Evolutionary conservation across 1,139 yeast species (phyloP).

Genomic region (Suhomyces atakaporum): DNA sequence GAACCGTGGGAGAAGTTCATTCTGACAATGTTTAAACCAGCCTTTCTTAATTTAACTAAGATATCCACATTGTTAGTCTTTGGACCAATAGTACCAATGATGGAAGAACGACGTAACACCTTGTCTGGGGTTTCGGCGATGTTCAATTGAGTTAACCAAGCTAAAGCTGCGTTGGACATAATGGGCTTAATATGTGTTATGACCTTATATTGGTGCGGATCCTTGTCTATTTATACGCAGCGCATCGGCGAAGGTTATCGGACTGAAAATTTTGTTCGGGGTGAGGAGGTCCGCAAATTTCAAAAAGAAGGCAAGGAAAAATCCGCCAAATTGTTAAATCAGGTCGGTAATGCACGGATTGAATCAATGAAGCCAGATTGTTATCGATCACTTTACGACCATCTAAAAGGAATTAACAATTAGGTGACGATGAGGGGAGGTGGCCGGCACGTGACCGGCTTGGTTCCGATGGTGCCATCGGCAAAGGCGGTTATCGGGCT

Average conservation of each 20-base stretch:
- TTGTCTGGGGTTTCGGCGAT: conserved; percentile 77
- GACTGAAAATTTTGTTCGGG: conserved; percentile 13
- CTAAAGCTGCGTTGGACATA: conserved; percentile 35
- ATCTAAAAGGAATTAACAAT: too few relatives aligned
- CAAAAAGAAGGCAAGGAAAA: neutral
- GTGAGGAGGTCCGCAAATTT: conserved; percentile 11
- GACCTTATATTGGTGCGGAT: conserved; percentile 1
- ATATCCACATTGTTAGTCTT: conserved; percentile 90
- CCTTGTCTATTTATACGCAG: conserved; percentile 8
- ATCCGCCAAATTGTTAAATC: neutral
- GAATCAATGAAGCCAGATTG: too few relatives aligned
- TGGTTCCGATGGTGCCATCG: conserved; percentile 1
- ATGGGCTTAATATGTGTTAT: conserved; percentile 1
- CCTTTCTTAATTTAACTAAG: conserved; percentile 86
- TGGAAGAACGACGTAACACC: conserved; percentile 90
- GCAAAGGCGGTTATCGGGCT: conserved; percentile 1
- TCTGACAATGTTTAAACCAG: conserved; percentile 96
- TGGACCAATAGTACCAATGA: conserved; percentile 98
- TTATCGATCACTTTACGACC: too few relatives aligned
- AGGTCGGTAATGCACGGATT: neutral
- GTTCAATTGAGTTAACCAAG: conserved; percentile 85
- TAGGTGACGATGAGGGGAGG: conserved; percentile 1
- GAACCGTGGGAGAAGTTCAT: conserved; percentile 99
- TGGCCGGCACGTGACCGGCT: neutral
- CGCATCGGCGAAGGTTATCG: conserved; percentile 9